Base-by-base conservation (phyloP, 345 rosid genomes). In the Gossypium longicalyx region DNA sequence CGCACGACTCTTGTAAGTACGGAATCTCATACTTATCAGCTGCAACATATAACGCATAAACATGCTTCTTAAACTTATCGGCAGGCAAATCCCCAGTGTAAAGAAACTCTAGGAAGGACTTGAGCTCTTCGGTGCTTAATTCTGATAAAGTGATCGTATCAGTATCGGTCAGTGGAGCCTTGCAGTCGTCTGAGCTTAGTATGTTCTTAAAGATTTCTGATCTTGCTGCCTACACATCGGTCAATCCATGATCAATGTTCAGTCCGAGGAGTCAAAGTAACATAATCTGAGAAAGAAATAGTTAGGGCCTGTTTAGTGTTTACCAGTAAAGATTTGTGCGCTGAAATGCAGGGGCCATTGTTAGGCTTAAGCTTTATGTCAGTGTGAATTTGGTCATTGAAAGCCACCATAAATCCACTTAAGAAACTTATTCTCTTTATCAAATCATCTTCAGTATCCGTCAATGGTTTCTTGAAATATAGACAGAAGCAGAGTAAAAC, bases 161-260 rank as follows among this genome's bases (percentile, higher is more conserved):
- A 51, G 44, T 16, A 27, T 83, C 86, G 38, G 80, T 80, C 65
- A 89, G 85, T 3, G 92, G 82, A 29, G 93, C 86, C 78, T 89
- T 90, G 89, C 83, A 90, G 2, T 72, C 53, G 44, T 90, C 97
- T 10, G 94, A 84, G 75, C 87, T 90, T 23, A 94, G 70, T 85
- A 89, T 83, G 73, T 88, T 87, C 80, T 85, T 90, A 73, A 94
- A 94, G 66, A 94, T 87, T 76, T 83, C 89, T 15, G 97, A 94
- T 83, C 91, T 92, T 61, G 92, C 84, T 61, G 97, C 97, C 97
- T 92, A 57, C 29, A 67, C 38, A 76, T 61, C 22, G 44, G 4
- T 19, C 16, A 59, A 58, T 17, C 9, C 23, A 38, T 3, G 29
- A 57, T 43, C 23, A 71, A 11, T 12, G 53, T 38, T 20, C 11